Conservation (phyloP, 2,329 filamentous ascomycete species). For the Tolypocladium tropicale region DNA sequence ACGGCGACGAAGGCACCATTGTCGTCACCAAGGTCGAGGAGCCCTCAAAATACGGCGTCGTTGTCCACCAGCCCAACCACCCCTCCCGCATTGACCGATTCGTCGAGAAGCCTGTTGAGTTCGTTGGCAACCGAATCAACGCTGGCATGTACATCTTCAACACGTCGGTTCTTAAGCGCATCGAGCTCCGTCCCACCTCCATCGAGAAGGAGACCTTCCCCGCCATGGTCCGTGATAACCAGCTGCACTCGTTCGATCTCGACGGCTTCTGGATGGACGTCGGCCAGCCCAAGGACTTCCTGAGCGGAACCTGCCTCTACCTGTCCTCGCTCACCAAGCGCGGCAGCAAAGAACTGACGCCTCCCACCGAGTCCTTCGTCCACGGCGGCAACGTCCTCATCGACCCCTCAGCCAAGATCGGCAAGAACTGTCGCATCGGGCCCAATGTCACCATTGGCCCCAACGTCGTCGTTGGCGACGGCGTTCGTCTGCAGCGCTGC, state of each 20-base stretch:
- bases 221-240: conserved; percentile 76
- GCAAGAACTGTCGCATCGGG: conserved; percentile 95
- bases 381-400: conserved; percentile 94
- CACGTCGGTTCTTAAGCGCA: conserved; percentile 79
- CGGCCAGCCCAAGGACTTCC: conserved; percentile 96
- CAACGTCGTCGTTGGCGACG: conserved; percentile 84
- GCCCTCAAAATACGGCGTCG: conserved; percentile 96
- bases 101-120: conserved; percentile 98
- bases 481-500: conserved; percentile 86
- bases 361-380: conserved; percentile 66
- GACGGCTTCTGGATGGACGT: conserved; percentile 99
- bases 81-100: conserved; percentile 91
- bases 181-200: conserved; percentile 90
- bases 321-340: conserved; percentile 88
- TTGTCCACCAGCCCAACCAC: conserved; percentile 93
- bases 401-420: conserved; percentile 88
- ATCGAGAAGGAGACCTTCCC: conserved; percentile 99
- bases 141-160: conserved; percentile 98
- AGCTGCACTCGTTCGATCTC: conserved; percentile 91
- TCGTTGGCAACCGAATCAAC: conserved; percentile 97
- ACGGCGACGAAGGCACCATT: conserved; percentile 94
- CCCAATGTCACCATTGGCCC: conserved; percentile 96
- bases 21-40: conserved; percentile 98
- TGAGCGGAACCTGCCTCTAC: conserved; percentile 92
- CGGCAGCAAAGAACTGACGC: conserved; percentile 71